These are phyloP conservation scores for Chenopodium album DNA, from an alignment of 148 eudicot genomes.

Conservation along the genomic window DNA sequence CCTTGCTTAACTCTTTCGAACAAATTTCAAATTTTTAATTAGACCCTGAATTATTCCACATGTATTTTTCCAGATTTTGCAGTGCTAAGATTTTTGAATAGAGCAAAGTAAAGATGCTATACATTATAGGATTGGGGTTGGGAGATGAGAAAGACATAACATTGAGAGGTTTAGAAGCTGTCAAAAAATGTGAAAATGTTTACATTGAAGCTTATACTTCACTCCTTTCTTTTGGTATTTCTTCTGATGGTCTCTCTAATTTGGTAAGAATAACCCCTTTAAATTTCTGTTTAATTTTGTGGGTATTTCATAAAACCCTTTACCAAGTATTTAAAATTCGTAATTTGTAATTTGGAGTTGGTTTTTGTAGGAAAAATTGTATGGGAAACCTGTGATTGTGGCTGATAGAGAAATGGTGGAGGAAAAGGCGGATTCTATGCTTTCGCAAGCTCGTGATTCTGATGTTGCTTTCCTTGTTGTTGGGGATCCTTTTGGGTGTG, in stretches of 20 bases:
- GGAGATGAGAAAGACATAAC: slow-evolving; percentile 94
- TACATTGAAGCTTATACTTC: slow-evolving; percentile 96
- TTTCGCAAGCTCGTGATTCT: slow-evolving; percentile 59
- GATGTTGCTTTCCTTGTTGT: slow-evolving; percentile 92
- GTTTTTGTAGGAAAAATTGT: slow-evolving; percentile 56
- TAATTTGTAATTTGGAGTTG: not conserved
- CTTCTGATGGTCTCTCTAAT: slow-evolving; percentile 64
- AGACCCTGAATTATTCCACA: not conserved
- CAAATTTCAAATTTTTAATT: no score
- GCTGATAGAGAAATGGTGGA: slow-evolving; percentile 95
- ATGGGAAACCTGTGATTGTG: slow-evolving; percentile 64
- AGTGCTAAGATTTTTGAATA: not conserved
- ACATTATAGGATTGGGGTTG: slow-evolving; percentile 74
- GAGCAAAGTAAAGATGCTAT: slow-evolving; percentile 41
- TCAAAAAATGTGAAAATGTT: slow-evolving; percentile 54
- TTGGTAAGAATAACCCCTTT: slow-evolving; percentile 34
- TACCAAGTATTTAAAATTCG: not conserved
- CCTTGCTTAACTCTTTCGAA: no score
- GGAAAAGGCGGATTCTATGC: slow-evolving; percentile 70
- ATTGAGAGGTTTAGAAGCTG: slow-evolving; percentile 76
- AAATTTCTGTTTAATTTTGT: not conserved
- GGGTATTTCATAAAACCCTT: not conserved
- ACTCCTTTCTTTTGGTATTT: slow-evolving; percentile 77
- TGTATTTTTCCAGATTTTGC: not conserved
- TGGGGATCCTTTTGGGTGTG: slow-evolving; percentile 98